Evolutionary conservation across 208 protist species (phyloP), one percentile per base, ranked within the genome.

Genomic region (Acanthamoeba healyi): DNA sequence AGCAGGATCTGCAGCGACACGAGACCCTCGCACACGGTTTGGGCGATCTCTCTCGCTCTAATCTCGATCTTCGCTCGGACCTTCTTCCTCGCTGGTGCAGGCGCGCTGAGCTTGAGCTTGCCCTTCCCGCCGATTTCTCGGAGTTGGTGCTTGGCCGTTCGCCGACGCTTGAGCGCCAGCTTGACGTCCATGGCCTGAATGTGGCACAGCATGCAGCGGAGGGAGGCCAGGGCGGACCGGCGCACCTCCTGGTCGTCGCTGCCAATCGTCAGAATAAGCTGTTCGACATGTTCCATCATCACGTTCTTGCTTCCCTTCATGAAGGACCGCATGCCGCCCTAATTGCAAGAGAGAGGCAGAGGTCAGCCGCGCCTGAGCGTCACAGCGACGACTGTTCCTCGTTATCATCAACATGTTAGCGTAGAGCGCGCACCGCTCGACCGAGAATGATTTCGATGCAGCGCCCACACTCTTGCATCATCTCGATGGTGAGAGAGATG

Each of bases 1-100:
- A 89, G 81, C 29, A 89, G 81, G 6, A 89, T 61, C 32, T 89
- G 81, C 38, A 89, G 38, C 15, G 81, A 89, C 0, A 24, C 81
- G 6, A 89, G 81, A 3, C 44, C 81, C 34, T 89, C 81, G 29
- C 81, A 61, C n/a, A 89, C 17, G 5, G 14, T 65, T 17, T 89
- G 81, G 15, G 81, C 81, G n/a, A 89, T 89, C 54, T 89, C 81
- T 10, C 10, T 29, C 36, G 32, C 14, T 4, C 38, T n/a, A 46
- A 67, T 29, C 26, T 61, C 54, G 54, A 61, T 61, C 54, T 61
- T 61, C 54, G 54, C 22, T 24, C 54, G 54, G 1, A 61, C 54
- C 54, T 61, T 61, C 54, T 61, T 61, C 22, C n/a, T 61, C 17
- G 61, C 10, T 70, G 29, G 29, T 70, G 14, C 14, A 70, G 7